Evolutionary conservation across 2,329 filamentous ascomycete species (phyloP), one percentile per base, ranked within the genome.

Genomic region (Aspergillus puulaauensis): DNA sequence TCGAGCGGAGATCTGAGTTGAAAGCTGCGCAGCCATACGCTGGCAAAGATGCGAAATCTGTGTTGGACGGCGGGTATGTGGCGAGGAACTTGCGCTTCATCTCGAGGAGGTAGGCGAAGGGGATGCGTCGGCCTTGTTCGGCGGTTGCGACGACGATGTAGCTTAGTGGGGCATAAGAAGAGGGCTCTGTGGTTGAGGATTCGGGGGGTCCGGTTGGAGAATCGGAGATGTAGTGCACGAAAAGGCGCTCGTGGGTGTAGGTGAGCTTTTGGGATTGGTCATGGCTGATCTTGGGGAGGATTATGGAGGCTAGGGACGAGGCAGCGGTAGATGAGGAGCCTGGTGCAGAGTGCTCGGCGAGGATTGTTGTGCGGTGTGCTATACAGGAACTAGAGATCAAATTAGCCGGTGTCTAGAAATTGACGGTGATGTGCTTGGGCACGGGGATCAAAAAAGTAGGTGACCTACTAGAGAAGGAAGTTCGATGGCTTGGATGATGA

Each of bases 191-290:
- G 70, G 56, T 69, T 46, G 47, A 54, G 45, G 60, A 56, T 23
- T 70, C 64, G 31, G 69, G 64, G 8, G 65, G 70, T 4, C 84
- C 67, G 84, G 87, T 88, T 9, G 91, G 88, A 0, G 91, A 87
- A 71, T 95, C 90, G 69, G 93, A 86, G 71, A 98, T 90, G 82
- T 96, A 97, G 83, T 99, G 93, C 75, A 98, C 95, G 81, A 95
- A 91, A 75, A 96, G 88, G 59, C 88, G 82, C 77, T 92, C 90
- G 76, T 97, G 92, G 41, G 91, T 96, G 80, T 96, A 97, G 54
- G 93, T 98, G 64, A 96, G 86, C 78, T 97, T 97, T 71, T 96
- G 87, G 1, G 92, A 83, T 31, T 83, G 80, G 63, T 82, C 78
- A 79, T 99, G 95, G 56, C 84, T 83, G 81, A 99, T 96, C 76